phyloP scores from a whole-genome alignment of 2,329 filamentous ascomycete genomes.

The Colletotrichum sp. region DNA sequence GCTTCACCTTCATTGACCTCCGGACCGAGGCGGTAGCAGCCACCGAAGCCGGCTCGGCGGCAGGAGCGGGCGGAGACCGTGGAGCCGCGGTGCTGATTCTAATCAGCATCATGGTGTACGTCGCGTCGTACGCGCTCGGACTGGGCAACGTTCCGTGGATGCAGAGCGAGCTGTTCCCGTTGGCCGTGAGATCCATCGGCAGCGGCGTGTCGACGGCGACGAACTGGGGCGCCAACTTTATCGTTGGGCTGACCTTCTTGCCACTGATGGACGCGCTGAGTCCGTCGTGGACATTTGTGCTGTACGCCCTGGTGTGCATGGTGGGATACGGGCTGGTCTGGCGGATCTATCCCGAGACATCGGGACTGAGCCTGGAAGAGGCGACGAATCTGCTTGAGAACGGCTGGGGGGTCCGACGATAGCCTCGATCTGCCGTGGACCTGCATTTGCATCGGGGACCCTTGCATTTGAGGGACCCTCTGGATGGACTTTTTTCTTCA shows the following conservation, averaged over 20 bases:
- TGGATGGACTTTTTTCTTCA: not conserved
- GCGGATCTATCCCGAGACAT: constrained; percentile 85
- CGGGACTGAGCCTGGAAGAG: constrained; percentile 81
- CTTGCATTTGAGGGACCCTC: not conserved
- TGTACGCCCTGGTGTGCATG: constrained; percentile 77
- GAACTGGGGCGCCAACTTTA: constrained; percentile 86
- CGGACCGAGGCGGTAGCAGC: constrained; percentile 25
- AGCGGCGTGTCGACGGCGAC: constrained; percentile 78
- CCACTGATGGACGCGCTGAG: constrained; percentile 81
- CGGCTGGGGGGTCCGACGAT: constrained; percentile 69
- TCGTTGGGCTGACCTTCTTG: constrained; percentile 85
- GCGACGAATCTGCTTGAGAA: constrained; percentile 72
- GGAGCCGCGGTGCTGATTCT: constrained; percentile 65
- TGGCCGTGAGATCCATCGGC: constrained; percentile 74
- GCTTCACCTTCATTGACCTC: constrained; percentile 70
- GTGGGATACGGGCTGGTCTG: constrained; percentile 72
- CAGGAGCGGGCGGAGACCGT: constrained; percentile 21
- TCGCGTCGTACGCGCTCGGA: constrained; percentile 83
- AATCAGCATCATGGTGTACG: constrained; percentile 79
- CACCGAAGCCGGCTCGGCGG: constrained; percentile 21
- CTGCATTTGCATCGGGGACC: not conserved
- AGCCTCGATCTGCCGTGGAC: not conserved
- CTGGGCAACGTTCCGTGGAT: constrained; percentile 96
- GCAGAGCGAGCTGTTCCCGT: constrained; percentile 88
- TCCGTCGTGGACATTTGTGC: constrained; percentile 76